Percentiles rank a stretch among this genome's conserved stretches.
These are phyloP conservation scores for Claviceps sp. DNA, from an alignment of 2,329 filamentous ascomycete genomes.

Conservation along the genomic window DNA sequence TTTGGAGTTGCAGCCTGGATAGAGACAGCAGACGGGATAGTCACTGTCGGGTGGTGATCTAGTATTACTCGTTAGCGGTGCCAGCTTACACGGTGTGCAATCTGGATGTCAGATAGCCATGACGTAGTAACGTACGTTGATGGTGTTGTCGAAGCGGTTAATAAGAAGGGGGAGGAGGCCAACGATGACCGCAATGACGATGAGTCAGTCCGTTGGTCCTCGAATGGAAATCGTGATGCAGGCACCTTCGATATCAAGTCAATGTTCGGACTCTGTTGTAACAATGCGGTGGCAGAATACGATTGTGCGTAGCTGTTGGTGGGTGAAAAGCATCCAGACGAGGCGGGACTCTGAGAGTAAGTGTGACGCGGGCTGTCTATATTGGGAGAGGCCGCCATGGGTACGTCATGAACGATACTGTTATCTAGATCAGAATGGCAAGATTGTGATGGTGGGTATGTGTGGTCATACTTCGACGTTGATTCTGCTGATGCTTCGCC, in stretches of 20 bases:
- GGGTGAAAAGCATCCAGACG: background rate
- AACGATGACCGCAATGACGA: background rate
- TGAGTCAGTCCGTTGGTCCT: slow-evolving; percentile 6
- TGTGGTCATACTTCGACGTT: background rate
- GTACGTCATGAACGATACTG: background rate
- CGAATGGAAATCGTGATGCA: slow-evolving; percentile 6
- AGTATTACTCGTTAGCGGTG: background rate
- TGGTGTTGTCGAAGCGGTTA: too few species aligned
- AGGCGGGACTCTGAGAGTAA: slow-evolving; percentile 1
- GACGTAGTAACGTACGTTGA: background rate
- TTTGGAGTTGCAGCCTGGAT: slow-evolving; percentile 27
- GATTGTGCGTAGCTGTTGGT: slow-evolving; percentile 3
- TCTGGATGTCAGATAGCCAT: background rate
- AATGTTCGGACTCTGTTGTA: slow-evolving; percentile 9
- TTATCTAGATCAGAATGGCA: slow-evolving; percentile 1
- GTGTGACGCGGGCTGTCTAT: background rate
- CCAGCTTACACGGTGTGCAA: background rate
- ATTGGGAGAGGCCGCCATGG: slow-evolving; percentile 1
- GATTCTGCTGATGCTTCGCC: slow-evolving; percentile 2
- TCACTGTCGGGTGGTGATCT: slow-evolving; percentile 14
- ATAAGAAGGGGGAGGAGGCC: background rate
- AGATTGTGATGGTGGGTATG: slow-evolving; percentile 1
- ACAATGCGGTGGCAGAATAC: slow-evolving; percentile 4
- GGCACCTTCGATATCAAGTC: slow-evolving; percentile 8
- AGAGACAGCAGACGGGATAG: slow-evolving; percentile 25